A percentile compares a stretch with the other conserved stretches of the same genome.
These are phyloP conservation scores for Podospora didyma DNA, from an alignment of 495 filamentous ascomycete species.

Conservation along the genomic window DNA sequence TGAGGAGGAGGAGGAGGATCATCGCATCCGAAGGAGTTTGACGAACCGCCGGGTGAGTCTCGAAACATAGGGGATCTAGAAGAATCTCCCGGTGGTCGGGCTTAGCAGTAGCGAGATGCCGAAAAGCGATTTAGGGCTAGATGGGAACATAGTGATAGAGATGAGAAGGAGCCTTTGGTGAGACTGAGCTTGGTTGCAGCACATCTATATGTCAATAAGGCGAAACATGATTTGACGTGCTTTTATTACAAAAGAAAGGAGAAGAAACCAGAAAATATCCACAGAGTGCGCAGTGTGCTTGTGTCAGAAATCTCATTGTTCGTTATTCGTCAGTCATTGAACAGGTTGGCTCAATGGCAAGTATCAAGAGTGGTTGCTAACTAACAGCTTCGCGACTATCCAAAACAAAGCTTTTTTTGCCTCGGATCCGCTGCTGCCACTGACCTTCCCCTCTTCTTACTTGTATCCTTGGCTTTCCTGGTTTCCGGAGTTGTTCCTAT, in stretches of 20 bases:
- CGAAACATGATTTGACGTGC: no score
- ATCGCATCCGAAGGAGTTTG: slow-evolving; percentile 34
- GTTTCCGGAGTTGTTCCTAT: slow-evolving; percentile 20
- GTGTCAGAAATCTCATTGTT: background rate
- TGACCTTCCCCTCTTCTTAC: slow-evolving; percentile 29
- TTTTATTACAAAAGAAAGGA: background rate
- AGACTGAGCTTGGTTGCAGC: no score
- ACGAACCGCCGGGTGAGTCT: slow-evolving; percentile 26
- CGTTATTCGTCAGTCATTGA: background rate
- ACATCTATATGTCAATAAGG: no score
- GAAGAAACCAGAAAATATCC: background rate
- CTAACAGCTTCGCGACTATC: slow-evolving; percentile 11
- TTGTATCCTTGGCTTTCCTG: slow-evolving; percentile 29
- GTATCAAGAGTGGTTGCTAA: background rate
- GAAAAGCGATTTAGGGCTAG: background rate
- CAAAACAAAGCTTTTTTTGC: slow-evolving; percentile 45
- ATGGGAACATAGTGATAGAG: background rate
- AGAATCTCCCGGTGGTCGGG: background rate
- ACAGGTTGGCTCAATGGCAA: background rate
- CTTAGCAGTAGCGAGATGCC: background rate
- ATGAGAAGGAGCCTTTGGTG: no score
- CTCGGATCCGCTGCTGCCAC: slow-evolving; percentile 29
- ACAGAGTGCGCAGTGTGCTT: background rate
- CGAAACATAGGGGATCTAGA: slow-evolving; percentile 3
- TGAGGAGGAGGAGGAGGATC: slow-evolving; percentile 40